phyloP scores from a whole-genome alignment of 2,329 filamentous ascomycete genomes.

The Aureobasidium sp. region DNA sequence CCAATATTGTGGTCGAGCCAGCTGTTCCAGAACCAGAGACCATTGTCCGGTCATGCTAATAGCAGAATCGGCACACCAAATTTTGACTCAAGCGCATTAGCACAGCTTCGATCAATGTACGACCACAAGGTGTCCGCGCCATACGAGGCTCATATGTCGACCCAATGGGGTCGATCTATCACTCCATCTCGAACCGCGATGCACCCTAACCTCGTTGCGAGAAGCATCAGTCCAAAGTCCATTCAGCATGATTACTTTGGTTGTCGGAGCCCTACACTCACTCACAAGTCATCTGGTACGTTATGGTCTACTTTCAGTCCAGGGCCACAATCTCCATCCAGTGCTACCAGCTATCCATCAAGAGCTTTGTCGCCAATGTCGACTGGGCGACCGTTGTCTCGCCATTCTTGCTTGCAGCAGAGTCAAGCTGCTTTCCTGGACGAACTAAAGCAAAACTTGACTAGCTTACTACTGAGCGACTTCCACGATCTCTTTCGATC shows the following conservation, averaged over 20 bases:
- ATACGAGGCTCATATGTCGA: neutral
- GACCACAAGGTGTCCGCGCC: neutral
- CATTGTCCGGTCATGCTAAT: neutral
- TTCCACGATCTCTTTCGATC: slow-evolving; percentile 76
- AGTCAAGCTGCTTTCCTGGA: slow-evolving; percentile 50
- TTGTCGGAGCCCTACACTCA: slow-evolving; percentile 56
- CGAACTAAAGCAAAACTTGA: slow-evolving; percentile 69
- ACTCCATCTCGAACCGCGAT: slow-evolving; percentile 16
- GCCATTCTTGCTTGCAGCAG: slow-evolving; percentile 6
- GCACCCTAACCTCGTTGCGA: slow-evolving; percentile 46
- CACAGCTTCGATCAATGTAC: neutral
- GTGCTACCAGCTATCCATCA: slow-evolving; percentile 43
- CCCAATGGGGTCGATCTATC: slow-evolving; percentile 15
- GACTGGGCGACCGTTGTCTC: slow-evolving; percentile 8
- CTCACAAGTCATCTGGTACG: slow-evolving; percentile 66
- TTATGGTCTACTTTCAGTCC: slow-evolving; percentile 86
- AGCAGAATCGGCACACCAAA: neutral
- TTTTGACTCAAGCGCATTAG: neutral
- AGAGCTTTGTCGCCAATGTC: slow-evolving; percentile 12
- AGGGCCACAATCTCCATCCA: slow-evolving; percentile 54
- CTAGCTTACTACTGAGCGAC: slow-evolving; percentile 82
- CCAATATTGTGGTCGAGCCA: slow-evolving; percentile 91
- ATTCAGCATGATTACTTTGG: slow-evolving; percentile 57
- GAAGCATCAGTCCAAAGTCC: slow-evolving; percentile 26
- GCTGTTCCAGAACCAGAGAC: slow-evolving; percentile 51